A percentile compares a stretch with the other conserved stretches of the same genome.
These are phyloP conservation scores for Aureobasidium sp. DNA, from an alignment of 2,329 filamentous ascomycete genomes.

Conservation along the genomic window DNA sequence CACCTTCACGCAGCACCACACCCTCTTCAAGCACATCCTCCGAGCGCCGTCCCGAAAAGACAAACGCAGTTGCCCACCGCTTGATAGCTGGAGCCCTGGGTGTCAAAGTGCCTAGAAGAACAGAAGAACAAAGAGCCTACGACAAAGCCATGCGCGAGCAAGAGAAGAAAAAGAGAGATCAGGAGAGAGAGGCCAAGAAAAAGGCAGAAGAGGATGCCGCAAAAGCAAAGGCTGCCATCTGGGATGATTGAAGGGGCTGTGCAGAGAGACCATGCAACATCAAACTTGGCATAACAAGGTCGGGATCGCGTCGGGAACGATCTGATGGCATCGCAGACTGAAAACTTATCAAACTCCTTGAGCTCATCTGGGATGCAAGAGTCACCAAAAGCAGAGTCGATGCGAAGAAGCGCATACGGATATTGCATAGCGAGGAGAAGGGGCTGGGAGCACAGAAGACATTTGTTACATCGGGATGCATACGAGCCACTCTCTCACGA, in stretches of 20 bases:
- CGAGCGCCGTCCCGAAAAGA: constrained; percentile 68
- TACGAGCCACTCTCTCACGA: background rate
- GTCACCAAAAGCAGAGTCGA: background rate
- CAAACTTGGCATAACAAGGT: background rate
- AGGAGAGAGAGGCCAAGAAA: constrained; percentile 59
- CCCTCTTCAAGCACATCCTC: constrained; percentile 40
- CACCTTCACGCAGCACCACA: constrained; percentile 30
- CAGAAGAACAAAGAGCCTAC: constrained; percentile 82
- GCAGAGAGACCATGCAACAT: background rate
- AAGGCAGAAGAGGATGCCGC: constrained; percentile 57
- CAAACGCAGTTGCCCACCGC: constrained; percentile 78
- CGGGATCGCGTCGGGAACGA: background rate
- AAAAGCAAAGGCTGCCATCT: constrained; percentile 72
- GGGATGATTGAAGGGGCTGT: constrained; percentile 54
- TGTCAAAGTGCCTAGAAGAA: constrained; percentile 68
- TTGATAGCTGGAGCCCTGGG: constrained; percentile 87
- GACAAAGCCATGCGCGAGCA: constrained; percentile 75
- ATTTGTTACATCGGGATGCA: background rate
- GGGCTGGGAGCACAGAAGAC: background rate
- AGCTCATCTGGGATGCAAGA: background rate
- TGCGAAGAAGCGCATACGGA: background rate
- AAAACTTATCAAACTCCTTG: background rate
- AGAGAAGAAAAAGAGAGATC: constrained; percentile 68
- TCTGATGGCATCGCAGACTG: background rate
- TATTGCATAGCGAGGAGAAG: background rate